These are phyloP conservation scores for Baorangia bicolor DNA, from an alignment of 768 basidiomycete genomes.

Conservation along the genomic window DNA sequence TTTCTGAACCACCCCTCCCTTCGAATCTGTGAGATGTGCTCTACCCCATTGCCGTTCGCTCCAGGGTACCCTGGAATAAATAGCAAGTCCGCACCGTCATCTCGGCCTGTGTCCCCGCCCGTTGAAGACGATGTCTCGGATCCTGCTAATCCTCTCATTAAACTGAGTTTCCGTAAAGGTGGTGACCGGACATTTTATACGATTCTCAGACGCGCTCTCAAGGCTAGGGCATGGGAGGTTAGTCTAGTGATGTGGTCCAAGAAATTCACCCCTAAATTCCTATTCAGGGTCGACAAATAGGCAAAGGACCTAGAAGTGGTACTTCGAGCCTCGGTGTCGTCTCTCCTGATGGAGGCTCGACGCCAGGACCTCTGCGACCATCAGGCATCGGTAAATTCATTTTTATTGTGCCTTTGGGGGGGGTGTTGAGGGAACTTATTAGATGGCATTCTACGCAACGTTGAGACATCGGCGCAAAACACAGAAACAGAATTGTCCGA, in stretches of 20 bases:
- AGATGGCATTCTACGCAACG: constrained; percentile 83
- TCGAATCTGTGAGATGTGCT: constrained; percentile 81
- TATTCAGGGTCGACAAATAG: constrained; percentile 32
- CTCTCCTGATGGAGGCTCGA: constrained; percentile 18
- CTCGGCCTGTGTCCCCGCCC: constrained; percentile 58
- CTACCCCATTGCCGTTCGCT: constrained; percentile 55
- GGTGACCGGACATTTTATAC: constrained; percentile 85
- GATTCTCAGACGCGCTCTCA: constrained; percentile 66
- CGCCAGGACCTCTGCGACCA: constrained; percentile 19
- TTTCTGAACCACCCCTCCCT: constrained; percentile 85
- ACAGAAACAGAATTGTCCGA: constrained; percentile 66
- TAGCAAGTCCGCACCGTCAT: constrained; percentile 63
- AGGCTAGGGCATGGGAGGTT: constrained; percentile 77
- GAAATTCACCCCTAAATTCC: neutral
- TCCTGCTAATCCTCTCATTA: constrained; percentile 51
- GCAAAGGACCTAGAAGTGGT: constrained; percentile 20
- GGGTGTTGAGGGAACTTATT: constrained; percentile 5
- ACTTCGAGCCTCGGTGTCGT: constrained; percentile 19
- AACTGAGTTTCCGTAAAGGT: constrained; percentile 88
- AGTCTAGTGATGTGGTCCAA: constrained; percentile 8
- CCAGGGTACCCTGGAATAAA: constrained; percentile 20
- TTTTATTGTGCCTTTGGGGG: neutral
- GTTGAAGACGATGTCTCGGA: constrained; percentile 23
- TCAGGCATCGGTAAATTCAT: constrained; percentile 30
- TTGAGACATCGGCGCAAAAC: constrained; percentile 64